Evolutionary conservation across 2,329 filamentous ascomycete species (phyloP), one percentile per base, ranked within the genome.

Genomic region (Monilinia aucupariae): DNA sequence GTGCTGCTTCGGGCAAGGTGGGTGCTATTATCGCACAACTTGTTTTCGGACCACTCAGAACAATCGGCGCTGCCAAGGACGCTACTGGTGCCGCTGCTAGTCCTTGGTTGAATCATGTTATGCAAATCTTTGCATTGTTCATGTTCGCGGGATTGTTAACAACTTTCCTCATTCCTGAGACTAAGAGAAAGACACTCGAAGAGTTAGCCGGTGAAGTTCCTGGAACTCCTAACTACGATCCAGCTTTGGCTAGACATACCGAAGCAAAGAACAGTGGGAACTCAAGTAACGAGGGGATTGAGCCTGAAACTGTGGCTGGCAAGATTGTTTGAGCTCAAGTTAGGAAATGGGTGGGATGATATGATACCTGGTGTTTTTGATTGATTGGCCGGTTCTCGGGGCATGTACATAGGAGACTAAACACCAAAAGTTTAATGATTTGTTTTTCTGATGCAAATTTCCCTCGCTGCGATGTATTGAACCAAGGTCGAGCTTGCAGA

Each of bases 121-220:
- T 93, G 78, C 80, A 91, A 74, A 87, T 92, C 49, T 92, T 90
- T 74, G 88, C 88, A 0, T 78, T 90, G 12, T 92, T 92, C 78
- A 92, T 92, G 90, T 79, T 92, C 4, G 80, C 82, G 54, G 90
- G 90, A 54, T 80, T 84, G 61, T 75, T 90, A 54, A 84, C 84
- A 1, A 85, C 86, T 1, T 76, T 92, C 2, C 75, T 92, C 34
- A 86, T 92, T 34, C 89, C 89, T 0, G 90, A 91, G 76, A 92
- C 87, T 0, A 91, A 89, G 77, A 81, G 87, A 2, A 81, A 85
- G 75, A 90, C 89, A 0, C 78, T 93, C 48, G 90, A 91, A 71
- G 82, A 86, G 68, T 76, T 91, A 41, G 61, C 55, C 4, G 50
- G 34, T 52, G 59, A 62, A 58, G 61, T 63, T 39, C 54, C 54